Evolutionary conservation across 192 early-diverging fungal species (phyloP).

Genomic region (Haplosporangium gracile): DNA sequence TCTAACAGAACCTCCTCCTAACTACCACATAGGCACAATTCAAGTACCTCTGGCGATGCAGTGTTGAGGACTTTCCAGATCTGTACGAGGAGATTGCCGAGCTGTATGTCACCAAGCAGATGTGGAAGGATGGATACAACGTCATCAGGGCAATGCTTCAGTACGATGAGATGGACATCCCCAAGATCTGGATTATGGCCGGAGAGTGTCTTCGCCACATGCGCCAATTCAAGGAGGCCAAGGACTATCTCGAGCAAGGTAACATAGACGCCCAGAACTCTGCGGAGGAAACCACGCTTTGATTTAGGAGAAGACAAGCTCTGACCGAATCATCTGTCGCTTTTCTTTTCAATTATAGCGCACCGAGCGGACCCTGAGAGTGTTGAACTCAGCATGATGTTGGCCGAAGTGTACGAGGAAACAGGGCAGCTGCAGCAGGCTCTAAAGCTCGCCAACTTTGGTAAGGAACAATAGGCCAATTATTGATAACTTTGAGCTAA

Average conservation of each 20-base stretch:
- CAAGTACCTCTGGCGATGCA: constrained; percentile 65
- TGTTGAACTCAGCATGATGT: constrained; percentile 72
- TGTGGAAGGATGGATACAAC: constrained; percentile 73
- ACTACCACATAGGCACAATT: constrained; percentile 70
- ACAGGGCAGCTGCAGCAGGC: constrained; percentile 70
- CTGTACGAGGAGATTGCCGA: constrained; percentile 82
- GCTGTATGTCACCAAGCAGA: constrained; percentile 73
- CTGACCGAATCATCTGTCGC: not conserved
- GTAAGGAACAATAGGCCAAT: constrained; percentile 19
- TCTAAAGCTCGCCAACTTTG: constrained; percentile 62
- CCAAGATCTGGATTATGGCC: constrained; percentile 50
- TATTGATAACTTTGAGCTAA: not conserved
- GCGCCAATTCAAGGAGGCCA: constrained; percentile 42
- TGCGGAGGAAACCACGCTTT: not conserved
- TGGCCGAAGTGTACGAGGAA: constrained; percentile 82
- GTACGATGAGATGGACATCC: constrained; percentile 57
- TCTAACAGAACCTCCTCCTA: not conserved
- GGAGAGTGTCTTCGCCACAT: constrained; percentile 55
- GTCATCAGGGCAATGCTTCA: constrained; percentile 68
- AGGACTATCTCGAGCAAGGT: constrained; percentile 51
- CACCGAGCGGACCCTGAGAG: constrained; percentile 73
- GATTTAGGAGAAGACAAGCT: not conserved
- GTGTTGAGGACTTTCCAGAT: constrained; percentile 71
- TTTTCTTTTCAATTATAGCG: constrained; percentile 38
- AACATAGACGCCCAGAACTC: not conserved